Evolutionary conservation across 1,284 basidiomycete genomes (phyloP), one percentile per base, ranked within the genome.

Genomic region (Irpex sp.): DNA sequence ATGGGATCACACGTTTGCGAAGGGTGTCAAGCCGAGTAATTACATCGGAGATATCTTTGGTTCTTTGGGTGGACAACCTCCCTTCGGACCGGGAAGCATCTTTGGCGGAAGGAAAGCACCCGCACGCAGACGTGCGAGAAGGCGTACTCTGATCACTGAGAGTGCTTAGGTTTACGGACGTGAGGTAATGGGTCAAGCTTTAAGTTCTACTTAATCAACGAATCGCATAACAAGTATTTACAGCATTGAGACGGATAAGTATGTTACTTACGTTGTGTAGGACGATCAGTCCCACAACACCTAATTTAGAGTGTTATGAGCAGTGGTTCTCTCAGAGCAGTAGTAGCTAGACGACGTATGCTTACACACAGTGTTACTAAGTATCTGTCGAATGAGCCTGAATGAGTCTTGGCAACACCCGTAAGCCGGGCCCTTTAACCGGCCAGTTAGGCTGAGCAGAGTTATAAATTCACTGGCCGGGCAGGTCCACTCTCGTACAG

Each of bases 1-100:
- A 11, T 77, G 75, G 75, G 57, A 67, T 1, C 54, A 58, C 34
- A 69, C 59, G 55, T 76, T 75, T 59, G 62, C 66, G 61, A 57
- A 60, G 40, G 75, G 75, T 13, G 61, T 75, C 7, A 62, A 66
- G 66, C 66, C 75, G 13, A 64, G 57, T 7, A 75, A 75, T 63
- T 76, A 75, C 60, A 60, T 77, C 13, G 75, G 75, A 0, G 75
- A 77, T 56, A 72, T 75, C 6, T 60, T 60, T 47, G 62, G 62
- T 5, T 60, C 62, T 19, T 26, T 63, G 34, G 62, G 62, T n/a
- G 62, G 62, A 5, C 44, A 44, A 21, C 62, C 62, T 17, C 11
- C 11, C 7, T 63, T 63, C 54, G 62, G 62, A 13, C 58, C 62
- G 9, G 62, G 62, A 37, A 63, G 62, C 54, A 36, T 63, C n/a